Percentiles rank a stretch among this genome's conserved stretches.
phyloP scores from a whole-genome alignment of 2,329 filamentous ascomycete genomes.

The Aspergillus alliaceus region DNA sequence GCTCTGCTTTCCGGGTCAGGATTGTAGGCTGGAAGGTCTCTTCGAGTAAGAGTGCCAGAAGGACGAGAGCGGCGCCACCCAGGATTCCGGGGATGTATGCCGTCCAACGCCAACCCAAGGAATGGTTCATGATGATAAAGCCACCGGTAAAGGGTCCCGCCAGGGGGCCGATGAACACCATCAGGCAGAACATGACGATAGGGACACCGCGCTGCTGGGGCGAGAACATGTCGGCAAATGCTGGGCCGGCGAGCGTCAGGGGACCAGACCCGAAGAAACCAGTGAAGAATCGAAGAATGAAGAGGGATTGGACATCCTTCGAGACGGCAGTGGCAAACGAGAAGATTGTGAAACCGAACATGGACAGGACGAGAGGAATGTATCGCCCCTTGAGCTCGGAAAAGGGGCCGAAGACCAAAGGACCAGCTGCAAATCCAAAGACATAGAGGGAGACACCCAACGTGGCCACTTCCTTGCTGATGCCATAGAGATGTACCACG shows the following conservation, averaged over 20 bases:
- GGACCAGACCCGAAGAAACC: not conserved
- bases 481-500: constrained; percentile 11
- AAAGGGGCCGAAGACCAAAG: constrained; percentile 19
- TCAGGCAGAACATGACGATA: constrained; percentile 51
- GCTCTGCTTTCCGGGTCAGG: constrained; percentile 51
- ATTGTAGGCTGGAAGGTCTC: constrained; percentile 56
- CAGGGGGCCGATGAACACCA: constrained; percentile 53
- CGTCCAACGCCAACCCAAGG: constrained; percentile 53
- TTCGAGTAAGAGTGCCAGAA: constrained; percentile 42
- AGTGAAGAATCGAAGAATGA: not conserved
- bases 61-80: constrained; percentile 45
- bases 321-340: not conserved
- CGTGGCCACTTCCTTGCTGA: constrained; percentile 17
- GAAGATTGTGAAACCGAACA: not conserved
- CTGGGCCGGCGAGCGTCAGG: constrained; percentile 30
- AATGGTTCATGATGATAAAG: constrained; percentile 49
- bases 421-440: constrained; percentile 24
- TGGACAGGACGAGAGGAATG: not conserved
- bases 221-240: constrained; percentile 59
- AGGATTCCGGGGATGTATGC: constrained; percentile 51
- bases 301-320: not conserved
- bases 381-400: constrained; percentile 5
- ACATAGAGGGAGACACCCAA: constrained; percentile 16
- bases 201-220: constrained; percentile 45
- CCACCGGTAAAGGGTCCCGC: constrained; percentile 56